Base-by-base conservation (phyloP, 306 rosid species). In the Delonix regia region DNA sequence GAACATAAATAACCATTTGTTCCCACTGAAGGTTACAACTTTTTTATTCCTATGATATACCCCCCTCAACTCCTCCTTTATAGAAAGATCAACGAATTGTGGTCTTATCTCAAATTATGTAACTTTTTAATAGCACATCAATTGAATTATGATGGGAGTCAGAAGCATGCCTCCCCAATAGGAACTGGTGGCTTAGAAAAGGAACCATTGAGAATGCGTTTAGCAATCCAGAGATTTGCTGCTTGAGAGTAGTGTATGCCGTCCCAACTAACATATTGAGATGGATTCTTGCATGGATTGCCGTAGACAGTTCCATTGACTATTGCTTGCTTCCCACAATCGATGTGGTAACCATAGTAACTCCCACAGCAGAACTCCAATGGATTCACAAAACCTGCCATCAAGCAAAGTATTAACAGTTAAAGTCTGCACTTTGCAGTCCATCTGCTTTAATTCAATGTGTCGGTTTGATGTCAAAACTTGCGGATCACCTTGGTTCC, bases 181-280 rank as follows among this genome's bases (percentile, higher is more conserved):
- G 97, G 69, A 81, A 92, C 69, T n/a, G 93, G 88, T 28, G 98
- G 93, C 4, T 90, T 85, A 72, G 97, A 94, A 18, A 86, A 80
- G 30, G 87, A 80, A 15, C 91, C 94, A 69, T 82, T 57, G 73
- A 90, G 84, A 81, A 90, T 86, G 36, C 47, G 88, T 24, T 78
- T 64, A 41, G 97, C 85, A 56, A 92, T 41, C 92, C 86, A 83
- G 12, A 51, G 64, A 25, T 94, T 94, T 60, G 97, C 97, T 47
- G 94, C 91, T 85, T 90, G 88, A 73, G 97, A 78, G 82, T 92
- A 92, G 73, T 94, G 99, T 78, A 88, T 89, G 79, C 97, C 97
- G 53, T 94, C 99, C 97, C 97, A 94, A 68, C 90, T 92, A 34
- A 94, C 67, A 80, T 90, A 89, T 80, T 38, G 86, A 64, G 88